Evolutionary conservation across 768 basidiomycete genomes (phyloP).

Genomic region (Trametes maxima): DNA sequence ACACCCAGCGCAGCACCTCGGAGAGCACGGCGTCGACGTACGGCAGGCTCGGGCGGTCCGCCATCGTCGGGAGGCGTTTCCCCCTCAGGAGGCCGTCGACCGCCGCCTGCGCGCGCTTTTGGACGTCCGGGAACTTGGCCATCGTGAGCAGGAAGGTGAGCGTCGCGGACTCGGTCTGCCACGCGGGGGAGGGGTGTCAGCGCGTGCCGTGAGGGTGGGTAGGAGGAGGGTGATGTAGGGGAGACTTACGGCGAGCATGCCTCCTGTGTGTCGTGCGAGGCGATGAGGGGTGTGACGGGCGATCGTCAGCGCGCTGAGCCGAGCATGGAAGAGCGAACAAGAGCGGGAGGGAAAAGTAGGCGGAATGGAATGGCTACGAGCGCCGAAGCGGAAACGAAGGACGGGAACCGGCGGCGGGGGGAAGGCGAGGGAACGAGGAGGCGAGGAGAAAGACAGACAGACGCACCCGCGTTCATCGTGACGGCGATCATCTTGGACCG

Average conservation of each 20-base stretch:
- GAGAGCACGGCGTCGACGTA: conserved; percentile 23
- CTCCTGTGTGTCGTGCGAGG: conserved; percentile 4
- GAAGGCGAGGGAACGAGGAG: not conserved
- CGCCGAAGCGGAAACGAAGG: no score
- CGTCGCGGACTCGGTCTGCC: conserved; percentile 22
- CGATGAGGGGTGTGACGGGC: not conserved
- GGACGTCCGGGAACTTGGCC: conserved; percentile 24
- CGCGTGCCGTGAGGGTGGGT: no score
- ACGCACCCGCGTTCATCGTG: conserved; percentile 25
- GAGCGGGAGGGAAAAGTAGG: no score
- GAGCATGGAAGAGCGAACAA: not conserved
- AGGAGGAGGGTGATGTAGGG: not conserved
- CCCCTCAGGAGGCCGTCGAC: conserved; percentile 19
- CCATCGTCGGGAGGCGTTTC: conserved; percentile 22
- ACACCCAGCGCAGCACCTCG: conserved; percentile 28
- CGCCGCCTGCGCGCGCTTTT: conserved; percentile 26
- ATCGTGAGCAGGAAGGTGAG: conserved; percentile 26
- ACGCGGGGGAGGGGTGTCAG: not conserved
- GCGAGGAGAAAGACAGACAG: not conserved
- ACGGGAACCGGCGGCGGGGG: no score
- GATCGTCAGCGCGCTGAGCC: not conserved
- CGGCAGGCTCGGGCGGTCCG: conserved; percentile 20
- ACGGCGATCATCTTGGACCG: conserved; percentile 24
- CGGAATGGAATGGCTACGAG: no score
- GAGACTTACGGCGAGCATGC: conserved; percentile 21